Base-by-base conservation (phyloP, 176 grass and related monocot species). In the Aegilops sharonensis region DNA sequence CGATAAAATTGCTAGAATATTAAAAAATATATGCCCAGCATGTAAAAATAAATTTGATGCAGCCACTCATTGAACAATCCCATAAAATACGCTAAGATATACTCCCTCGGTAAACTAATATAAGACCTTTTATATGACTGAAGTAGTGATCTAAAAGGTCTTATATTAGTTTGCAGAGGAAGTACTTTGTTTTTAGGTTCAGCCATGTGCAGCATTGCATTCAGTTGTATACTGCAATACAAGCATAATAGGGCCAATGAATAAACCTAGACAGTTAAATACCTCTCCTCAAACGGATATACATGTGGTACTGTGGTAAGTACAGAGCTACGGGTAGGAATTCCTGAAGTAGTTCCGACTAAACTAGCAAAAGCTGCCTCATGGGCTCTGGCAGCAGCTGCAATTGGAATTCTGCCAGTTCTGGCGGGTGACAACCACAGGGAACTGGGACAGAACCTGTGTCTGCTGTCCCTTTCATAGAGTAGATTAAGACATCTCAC, bases 221-320 rank as follows among this genome's bases (percentile, higher is more conserved):
- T 54, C 42, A 78, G 32, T 29, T 57, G 5, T 83, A 34, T 3
- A 83, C 50, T n/a, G 35, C 10, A 73, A 61, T 83, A 61, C 52
- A 70, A 40, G 17, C 9, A 68, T 8, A 79, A 32, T 80, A 85
- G 21, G 59, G n/a, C 11, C 15, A 61, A 40, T 64, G 78, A 75
- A 64, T 48, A 80, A 78, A 30, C 8, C 3, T 24, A 75, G 25
- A 82, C 39, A 78, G 36, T 64, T 61, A 17, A 29, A 79, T 94
- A 98, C 96, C 96, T 98, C 86, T 95, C 93, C 40, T 92, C 91
- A 92, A 98, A 98, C 64, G 96, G 93, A 95, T 95, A 98, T 71
- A 95, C 93, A 94, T 98, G 90, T 31, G 96, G 96, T 36, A 95
- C 72, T 80, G 93, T 95, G 76, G 91, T 98, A 62, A 95, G 89